A percentile compares a stretch with the other conserved stretches of the same genome.
Conservation (phyloP, 2,329 filamentous ascomycete genomes). For the Lasiodiplodia hormozganensis region DNA sequence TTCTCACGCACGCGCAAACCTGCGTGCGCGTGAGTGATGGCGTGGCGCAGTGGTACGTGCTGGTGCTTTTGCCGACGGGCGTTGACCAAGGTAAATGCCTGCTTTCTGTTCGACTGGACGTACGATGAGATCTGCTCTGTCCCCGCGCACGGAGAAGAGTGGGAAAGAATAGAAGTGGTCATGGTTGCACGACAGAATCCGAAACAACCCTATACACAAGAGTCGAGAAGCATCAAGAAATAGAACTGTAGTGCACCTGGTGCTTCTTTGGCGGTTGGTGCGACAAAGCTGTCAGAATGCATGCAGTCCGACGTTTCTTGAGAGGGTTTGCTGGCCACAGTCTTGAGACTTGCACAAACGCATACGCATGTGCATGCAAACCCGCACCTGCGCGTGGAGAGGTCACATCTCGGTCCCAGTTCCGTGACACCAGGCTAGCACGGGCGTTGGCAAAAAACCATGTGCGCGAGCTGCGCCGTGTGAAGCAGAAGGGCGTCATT, state of each 20-base stretch:
- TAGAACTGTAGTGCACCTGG: no score
- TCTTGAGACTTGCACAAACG: background rate
- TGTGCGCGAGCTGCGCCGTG: background rate
- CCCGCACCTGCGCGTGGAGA: background rate
- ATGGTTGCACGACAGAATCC: background rate
- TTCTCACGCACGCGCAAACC: background rate
- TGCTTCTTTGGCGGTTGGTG: background rate
- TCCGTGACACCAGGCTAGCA: background rate
- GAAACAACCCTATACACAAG: background rate
- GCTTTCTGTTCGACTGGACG: background rate
- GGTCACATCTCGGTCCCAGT: background rate
- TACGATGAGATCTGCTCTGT: background rate
- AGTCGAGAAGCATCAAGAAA: background rate
- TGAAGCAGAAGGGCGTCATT: background rate
- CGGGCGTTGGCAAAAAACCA: background rate
- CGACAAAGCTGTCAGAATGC: background rate
- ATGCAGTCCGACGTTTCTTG: background rate
- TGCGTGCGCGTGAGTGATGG: background rate
- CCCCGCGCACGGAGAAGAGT: background rate
- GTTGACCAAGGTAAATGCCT: background rate
- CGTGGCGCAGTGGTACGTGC: background rate
- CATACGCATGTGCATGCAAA: background rate
- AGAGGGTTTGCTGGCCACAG: background rate
- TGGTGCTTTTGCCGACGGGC: background rate
- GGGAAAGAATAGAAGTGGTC: background rate